Base-by-base conservation (phyloP, 306 rosid species). In the Cicer arietinum region DNA sequence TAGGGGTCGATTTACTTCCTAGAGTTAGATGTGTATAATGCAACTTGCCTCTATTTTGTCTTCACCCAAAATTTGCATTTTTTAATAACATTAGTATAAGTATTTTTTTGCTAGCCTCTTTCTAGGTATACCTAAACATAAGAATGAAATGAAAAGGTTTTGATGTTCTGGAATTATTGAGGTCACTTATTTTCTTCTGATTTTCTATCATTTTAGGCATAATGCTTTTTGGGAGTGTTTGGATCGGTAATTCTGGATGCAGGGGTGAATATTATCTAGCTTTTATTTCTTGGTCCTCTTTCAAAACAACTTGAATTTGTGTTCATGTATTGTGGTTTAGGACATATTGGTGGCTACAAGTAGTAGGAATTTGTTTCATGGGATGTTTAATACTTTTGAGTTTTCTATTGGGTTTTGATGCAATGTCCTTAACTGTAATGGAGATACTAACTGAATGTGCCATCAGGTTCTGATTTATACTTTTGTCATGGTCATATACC, bases 201-300 rank as follows among this genome's bases (percentile, higher is more conserved):
- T 52, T 77, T 51, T 64, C 44, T 14, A n/a, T 67, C 25, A 50
- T 70, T 67, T 20, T 89, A 92, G 98, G 96, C 96, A 41, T 92
- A 73, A 87, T 58, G 68, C 81, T 70, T 63, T 77, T 69, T 68
- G 65, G 80, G 84, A 77, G 81, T 84, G 81, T 83, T 81, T 84
- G 83, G 86, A 66, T 82, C 18, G 78, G 86, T 77, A 77, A 79
- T 85, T 87, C 94, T 89, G 96, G 94, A 90, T 92, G 98, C 96
- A 89, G 96, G 84, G 98, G 89, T 87, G 98, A 84, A 53, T 70
- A 71, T 71, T 71, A 71, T 71, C 75, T 71, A 71, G 75, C 86
- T 84, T 70, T 77, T 68, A 56, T 84, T 77, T 80, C 85, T 79
- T 37, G 59, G 52, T 73, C 74, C 66, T 72, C 76, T 59, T 64